Conservation (phyloP, 1,139 yeast genomes). For the Nadsonia starkeyi-henricii region DNA sequence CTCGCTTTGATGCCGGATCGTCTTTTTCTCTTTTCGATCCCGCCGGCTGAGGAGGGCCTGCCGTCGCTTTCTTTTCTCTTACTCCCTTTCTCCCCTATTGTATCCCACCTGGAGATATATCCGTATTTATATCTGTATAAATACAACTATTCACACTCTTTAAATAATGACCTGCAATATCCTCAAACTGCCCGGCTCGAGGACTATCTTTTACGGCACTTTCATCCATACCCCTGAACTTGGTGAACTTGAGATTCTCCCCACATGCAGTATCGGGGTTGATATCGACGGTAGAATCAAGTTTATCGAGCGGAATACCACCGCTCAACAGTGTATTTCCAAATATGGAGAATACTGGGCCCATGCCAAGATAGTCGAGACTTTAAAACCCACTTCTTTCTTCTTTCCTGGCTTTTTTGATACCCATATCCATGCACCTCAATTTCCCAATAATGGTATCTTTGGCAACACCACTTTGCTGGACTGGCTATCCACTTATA, state of each 20-base stretch:
- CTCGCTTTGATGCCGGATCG: too few species aligned
- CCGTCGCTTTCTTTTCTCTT: too few species aligned
- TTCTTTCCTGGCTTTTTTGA: conserved; percentile 88
- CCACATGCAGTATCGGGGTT: not conserved
- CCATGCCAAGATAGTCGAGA: conserved; percentile 7
- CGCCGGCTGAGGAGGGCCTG: too few species aligned
- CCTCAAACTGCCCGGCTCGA: not conserved
- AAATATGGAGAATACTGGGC: not conserved
- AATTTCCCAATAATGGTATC: conserved; percentile 86
- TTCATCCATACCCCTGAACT: not conserved
- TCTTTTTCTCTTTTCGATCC: too few species aligned
- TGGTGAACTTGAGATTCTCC: not conserved
- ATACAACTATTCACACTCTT: too few species aligned
- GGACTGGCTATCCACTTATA: conserved; percentile 78
- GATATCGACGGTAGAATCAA: not conserved
- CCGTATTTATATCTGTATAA: too few species aligned
- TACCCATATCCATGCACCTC: conserved; percentile 94
- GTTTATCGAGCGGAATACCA: not conserved
- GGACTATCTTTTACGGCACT: not conserved
- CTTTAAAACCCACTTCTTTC: conserved; percentile 27
- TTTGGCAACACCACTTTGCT: conserved; percentile 75
- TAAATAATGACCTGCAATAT: not conserved
- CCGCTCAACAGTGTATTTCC: not conserved
- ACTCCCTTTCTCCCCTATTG: too few species aligned
- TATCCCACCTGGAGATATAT: too few species aligned